Evolutionary conservation across 23 red algal species (phyloP), one percentile per base, ranked within the genome.

Genomic region (Gracilaria gracilis): DNA sequence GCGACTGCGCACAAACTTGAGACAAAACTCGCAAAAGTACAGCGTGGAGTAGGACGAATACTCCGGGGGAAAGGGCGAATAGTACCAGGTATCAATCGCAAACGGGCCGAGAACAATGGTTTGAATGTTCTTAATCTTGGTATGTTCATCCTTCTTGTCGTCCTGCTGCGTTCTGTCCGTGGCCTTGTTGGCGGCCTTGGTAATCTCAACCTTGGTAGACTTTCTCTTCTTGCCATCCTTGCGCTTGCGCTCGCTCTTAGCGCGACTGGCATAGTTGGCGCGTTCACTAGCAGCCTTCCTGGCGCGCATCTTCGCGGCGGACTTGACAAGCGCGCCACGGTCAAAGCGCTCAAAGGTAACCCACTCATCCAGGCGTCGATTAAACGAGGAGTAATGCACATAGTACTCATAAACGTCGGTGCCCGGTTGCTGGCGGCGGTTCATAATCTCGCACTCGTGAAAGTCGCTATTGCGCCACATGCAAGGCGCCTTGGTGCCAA

Each of bases 321-420:
- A 70, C 51, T 88, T 74, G 65, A 82, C 42, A 39, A 98, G 85
- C 5, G 84, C 84, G 17, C 54, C 57, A 17, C 85, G 29, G 66
- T 99, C 97, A 35, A 99, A 82, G 36, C 87, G 83, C 16, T 96
- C 75, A 74, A 95, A 70, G 35, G 67, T 66, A 12, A 99, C 90
- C 97, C 97, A 99, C 74, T 99, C 97, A 79, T 99, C 97, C 36
- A 99, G 87, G 29, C 97, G 85, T 42, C 94, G 81, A 82, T 99
- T 99, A 54, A 93, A 99, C 4, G 90, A 88, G 23, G 79, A 86
- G 67, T 95, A 99, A 57, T 99, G 97, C 23, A 99, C 87, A 84
- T 99, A 99, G 46, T 96, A 99, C 67, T 94, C 91, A 62, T 89
- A 95, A 8, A 85, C 76, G 1, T 84, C 73, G 21, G 88, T 94